These are phyloP conservation scores for Candida lessepsii DNA, from an alignment of 805 yeast species.

Conservation along the genomic window DNA sequence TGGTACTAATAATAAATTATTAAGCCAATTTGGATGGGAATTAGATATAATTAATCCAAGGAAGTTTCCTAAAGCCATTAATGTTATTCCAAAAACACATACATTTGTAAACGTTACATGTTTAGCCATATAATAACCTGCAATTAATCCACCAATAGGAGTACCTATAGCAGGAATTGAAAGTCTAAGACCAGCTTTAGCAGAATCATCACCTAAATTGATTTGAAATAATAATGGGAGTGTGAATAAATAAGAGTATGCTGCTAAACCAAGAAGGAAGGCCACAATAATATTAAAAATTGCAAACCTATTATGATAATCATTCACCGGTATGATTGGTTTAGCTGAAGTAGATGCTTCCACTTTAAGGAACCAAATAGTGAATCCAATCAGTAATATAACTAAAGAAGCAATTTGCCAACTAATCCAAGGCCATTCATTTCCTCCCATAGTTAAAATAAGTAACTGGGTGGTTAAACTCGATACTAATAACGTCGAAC, in stretches of 20 bases:
- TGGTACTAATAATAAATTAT: background rate
- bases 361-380: too few relatives aligned
- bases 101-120: slow-evolving; percentile 4
- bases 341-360: too few relatives aligned
- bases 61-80: background rate
- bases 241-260: slow-evolving; percentile 4
- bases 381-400: too few relatives aligned
- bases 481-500: too few relatives aligned
- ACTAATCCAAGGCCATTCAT: too few relatives aligned
- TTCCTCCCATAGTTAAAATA: too few relatives aligned
- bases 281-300: slow-evolving; percentile 7
- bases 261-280: slow-evolving; percentile 4
- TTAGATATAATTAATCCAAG: background rate
- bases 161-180: slow-evolving; percentile 5
- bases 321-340: too few relatives aligned
- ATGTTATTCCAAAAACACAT: slow-evolving; percentile 1
- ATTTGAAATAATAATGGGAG: slow-evolving; percentile 7
- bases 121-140: slow-evolving; percentile 2
- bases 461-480: too few relatives aligned
- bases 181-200: slow-evolving; percentile 4
- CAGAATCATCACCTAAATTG: slow-evolving; percentile 2
- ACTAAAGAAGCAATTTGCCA: too few relatives aligned
- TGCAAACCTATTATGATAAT: too few relatives aligned
- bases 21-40: slow-evolving; percentile 1
- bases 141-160: slow-evolving; percentile 3